A percentile compares a stretch with the other conserved stretches of the same genome.
Conservation (phyloP, 2,329 filamentous ascomycete species). For the Epichloe gansuensis region DNA sequence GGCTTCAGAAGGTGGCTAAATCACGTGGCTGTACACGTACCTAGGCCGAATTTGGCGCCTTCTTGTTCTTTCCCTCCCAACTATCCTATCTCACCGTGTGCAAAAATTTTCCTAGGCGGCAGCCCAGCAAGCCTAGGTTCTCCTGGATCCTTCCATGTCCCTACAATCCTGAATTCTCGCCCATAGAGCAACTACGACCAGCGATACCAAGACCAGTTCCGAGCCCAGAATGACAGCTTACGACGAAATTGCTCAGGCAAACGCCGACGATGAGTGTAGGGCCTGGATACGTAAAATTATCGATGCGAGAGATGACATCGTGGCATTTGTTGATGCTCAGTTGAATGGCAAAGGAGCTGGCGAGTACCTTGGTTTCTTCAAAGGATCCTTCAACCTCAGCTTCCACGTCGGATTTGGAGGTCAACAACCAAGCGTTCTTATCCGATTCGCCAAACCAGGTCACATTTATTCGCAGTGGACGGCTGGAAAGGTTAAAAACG, state of each 20-base stretch:
- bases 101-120: too few relatives aligned
- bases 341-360: slow-evolving; percentile 8
- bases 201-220: too few relatives aligned
- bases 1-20: too few relatives aligned
- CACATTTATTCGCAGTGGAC: slow-evolving; percentile 9
- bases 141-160: too few relatives aligned
- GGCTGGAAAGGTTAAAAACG: slow-evolving; percentile 21
- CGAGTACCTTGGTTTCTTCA: slow-evolving; percentile 14
- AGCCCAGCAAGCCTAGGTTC: too few relatives aligned
- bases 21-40: too few relatives aligned
- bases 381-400: slow-evolving; percentile 18
- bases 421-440: slow-evolving; percentile 11
- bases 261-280: slow-evolving; percentile 12
- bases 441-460: slow-evolving; percentile 16
- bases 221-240: not conserved
- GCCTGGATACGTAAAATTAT: slow-evolving; percentile 11
- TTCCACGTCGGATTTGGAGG: slow-evolving; percentile 12
- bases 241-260: slow-evolving; percentile 12
- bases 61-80: too few relatives aligned
- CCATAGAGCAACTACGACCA: too few relatives aligned
- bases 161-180: too few relatives aligned
- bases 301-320: slow-evolving; percentile 12
- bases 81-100: too few relatives aligned
- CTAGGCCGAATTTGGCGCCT: too few relatives aligned
- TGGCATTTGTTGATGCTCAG: slow-evolving; percentile 10